phyloP scores from a whole-genome alignment of 83 land plant genomes.

The Isoetes engelmannii region DNA sequence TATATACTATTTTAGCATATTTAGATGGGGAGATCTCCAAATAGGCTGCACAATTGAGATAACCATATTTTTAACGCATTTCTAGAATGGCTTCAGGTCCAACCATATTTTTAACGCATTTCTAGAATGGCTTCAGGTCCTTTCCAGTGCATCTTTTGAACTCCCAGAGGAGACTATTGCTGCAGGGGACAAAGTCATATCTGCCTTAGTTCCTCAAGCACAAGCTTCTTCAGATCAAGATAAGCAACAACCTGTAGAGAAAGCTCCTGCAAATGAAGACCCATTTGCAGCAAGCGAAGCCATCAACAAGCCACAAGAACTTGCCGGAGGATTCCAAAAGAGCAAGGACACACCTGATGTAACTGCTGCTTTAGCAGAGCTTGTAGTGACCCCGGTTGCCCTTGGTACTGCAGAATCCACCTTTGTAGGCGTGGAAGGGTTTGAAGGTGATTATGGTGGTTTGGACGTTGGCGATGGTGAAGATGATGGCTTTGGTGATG shows the following conservation, averaged over 20 bases:
- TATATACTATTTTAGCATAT: neutral
- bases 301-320: constrained; percentile 52
- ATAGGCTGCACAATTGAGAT: too few relatives aligned
- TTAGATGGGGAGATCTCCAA: too few relatives aligned
- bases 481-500: constrained; percentile 38
- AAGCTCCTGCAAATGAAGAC: constrained; percentile 48
- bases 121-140: constrained; percentile 10
- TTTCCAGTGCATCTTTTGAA: constrained; percentile 53
- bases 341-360: constrained; percentile 56
- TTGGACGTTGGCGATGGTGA: constrained; percentile 59
- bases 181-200: constrained; percentile 86
- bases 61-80: too few relatives aligned
- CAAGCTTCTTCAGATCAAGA: constrained; percentile 5
- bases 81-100: constrained; percentile 13
- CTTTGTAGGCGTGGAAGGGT: constrained; percentile 60
- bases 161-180: constrained; percentile 78
- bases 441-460: constrained; percentile 91
- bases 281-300: constrained; percentile 91
- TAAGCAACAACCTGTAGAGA: constrained; percentile 34
- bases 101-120: too few relatives aligned
- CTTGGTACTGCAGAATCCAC: constrained; percentile 49
- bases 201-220: constrained; percentile 45
- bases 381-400: constrained; percentile 66
- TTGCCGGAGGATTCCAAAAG: constrained; percentile 83
- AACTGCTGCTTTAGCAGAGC: constrained; percentile 66